These are phyloP conservation scores for Phytopythium sindhum DNA, from an alignment of 352 stramenopile species.

Conservation along the genomic window DNA sequence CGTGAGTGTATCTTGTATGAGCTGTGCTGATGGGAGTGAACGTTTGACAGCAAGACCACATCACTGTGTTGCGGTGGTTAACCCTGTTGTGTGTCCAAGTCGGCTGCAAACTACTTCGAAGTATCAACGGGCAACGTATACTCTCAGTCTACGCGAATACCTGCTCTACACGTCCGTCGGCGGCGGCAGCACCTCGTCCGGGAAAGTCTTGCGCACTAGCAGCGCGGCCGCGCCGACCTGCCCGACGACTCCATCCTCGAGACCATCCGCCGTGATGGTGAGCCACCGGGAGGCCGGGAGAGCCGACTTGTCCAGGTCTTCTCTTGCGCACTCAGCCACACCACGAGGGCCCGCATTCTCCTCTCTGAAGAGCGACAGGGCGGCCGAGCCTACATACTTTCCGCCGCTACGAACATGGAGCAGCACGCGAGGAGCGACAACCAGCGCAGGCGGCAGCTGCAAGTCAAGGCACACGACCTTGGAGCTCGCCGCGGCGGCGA, in stretches of 20 bases:
- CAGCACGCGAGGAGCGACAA: conserved; percentile 54
- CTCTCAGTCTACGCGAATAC: not conserved
- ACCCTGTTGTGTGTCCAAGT: not conserved
- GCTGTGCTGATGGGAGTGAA: not conserved
- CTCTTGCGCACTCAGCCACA: conserved; percentile 37
- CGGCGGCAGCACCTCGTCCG: conserved; percentile 48
- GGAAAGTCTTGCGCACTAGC: conserved; percentile 56
- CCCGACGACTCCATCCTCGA: conserved; percentile 39
- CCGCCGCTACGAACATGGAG: conserved; percentile 45
- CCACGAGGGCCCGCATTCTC: conserved; percentile 11
- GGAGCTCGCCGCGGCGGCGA: conserved; percentile 16
- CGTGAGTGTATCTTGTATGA: not conserved
- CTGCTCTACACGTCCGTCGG: conserved; percentile 10
- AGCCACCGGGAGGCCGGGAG: conserved; percentile 48
- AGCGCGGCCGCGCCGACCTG: conserved; percentile 56
- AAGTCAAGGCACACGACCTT: conserved; percentile 61
- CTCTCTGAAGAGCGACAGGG: conserved; percentile 19
- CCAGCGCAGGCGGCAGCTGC: conserved; percentile 46
- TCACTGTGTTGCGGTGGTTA: not conserved
- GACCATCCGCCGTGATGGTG: conserved; percentile 46
- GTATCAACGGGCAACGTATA: too few relatives aligned
- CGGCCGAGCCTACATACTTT: conserved; percentile 41
- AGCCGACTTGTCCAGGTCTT: conserved; percentile 38
- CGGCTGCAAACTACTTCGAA: too few relatives aligned
- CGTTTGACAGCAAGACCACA: not conserved